These are phyloP conservation scores for Scutellaria barbata DNA, from an alignment of 257 asterid species.

Conservation along the genomic window DNA sequence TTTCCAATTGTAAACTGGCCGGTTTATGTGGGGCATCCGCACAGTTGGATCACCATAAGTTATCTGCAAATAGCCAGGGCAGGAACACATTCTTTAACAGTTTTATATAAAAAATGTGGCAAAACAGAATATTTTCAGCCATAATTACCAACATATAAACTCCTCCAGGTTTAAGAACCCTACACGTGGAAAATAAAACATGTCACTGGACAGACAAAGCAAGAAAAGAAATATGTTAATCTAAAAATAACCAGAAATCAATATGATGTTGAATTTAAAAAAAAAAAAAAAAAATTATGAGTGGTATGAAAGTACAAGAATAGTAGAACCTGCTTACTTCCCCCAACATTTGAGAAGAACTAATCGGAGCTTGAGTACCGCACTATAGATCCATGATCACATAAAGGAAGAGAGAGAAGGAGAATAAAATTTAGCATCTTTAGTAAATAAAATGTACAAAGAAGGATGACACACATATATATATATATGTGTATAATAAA, in stretches of 20 bases:
- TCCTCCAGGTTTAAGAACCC: constrained; percentile 98
- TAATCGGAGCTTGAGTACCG: constrained; percentile 80
- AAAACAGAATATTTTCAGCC: constrained; percentile 32
- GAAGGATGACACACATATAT: constrained; percentile 29
- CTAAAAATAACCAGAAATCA: constrained; percentile 11
- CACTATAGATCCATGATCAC: constrained; percentile 59
- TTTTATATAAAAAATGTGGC: constrained; percentile 20
- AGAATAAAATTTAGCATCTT: constrained; percentile 28
- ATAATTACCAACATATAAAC: constrained; percentile 82
- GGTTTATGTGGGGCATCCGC: constrained; percentile 81
- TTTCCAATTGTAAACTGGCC: constrained; percentile 82
- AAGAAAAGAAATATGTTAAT: neutral
- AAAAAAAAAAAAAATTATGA: neutral
- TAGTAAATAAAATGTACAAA: constrained; percentile 18
- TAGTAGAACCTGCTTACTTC: constrained; percentile 92
- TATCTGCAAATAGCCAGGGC: constrained; percentile 61
- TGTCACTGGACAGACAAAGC: constrained; percentile 20
- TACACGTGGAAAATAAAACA: constrained; percentile 42
- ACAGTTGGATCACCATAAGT: constrained; percentile 96
- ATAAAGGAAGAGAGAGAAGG: constrained; percentile 15
- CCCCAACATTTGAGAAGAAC: constrained; percentile 92
- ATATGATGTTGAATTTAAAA: neutral
- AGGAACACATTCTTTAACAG: constrained; percentile 26
- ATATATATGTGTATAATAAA: constrained; percentile 31
- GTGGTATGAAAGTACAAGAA: constrained; percentile 14